phyloP scores from a whole-genome alignment of 176 grass and related monocot genomes.

The Oryza australiensis region DNA sequence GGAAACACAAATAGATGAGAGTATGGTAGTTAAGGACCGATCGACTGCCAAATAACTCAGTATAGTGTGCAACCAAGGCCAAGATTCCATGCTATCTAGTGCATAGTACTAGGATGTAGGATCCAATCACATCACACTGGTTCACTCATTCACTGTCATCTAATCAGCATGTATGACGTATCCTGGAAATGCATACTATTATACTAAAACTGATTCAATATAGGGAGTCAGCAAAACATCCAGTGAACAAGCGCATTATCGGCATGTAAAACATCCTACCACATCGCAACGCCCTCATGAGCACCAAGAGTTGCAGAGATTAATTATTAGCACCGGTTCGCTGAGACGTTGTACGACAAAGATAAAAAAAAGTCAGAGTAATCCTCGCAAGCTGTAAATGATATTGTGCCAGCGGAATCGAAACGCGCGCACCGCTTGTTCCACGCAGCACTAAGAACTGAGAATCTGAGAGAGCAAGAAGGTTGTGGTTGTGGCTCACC shows the following conservation, averaged over 20 bases:
- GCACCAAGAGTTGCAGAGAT: background rate
- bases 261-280: background rate
- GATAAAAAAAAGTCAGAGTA: background rate
- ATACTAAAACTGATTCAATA: no score
- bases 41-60: background rate
- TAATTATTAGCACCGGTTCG: background rate
- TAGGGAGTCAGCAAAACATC: background rate
- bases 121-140: background rate
- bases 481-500: slow-evolving; percentile 29
- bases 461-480: background rate
- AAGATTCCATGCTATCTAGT: background rate
- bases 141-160: no score
- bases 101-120: background rate
- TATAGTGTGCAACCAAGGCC: background rate
- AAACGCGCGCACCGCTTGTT: background rate
- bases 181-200: no score
- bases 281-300: background rate
- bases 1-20: no score
- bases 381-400: background rate
- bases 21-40: background rate
- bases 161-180: background rate
- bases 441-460: background rate
- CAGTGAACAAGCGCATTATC: background rate
- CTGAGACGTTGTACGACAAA: background rate
- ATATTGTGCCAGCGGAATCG: background rate